Conservation (phyloP, 2,329 filamentous ascomycete species). For the Aciculosporium take region DNA sequence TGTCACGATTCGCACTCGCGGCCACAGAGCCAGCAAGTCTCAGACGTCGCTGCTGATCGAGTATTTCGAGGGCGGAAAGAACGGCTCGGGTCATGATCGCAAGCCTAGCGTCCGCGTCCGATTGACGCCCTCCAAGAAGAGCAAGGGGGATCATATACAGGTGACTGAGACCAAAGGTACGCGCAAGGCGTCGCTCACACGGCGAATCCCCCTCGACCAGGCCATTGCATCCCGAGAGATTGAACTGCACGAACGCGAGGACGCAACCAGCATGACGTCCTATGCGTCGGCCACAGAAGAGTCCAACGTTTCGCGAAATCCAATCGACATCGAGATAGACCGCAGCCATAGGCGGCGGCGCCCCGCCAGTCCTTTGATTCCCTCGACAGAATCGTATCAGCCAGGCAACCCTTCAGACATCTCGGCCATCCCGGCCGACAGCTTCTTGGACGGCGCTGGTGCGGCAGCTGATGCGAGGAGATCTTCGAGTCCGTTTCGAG, state of each 20-base stretch:
- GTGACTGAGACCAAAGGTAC: conserved; percentile 68
- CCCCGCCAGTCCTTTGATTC: conserved; percentile 54
- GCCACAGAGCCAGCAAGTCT: conserved; percentile 46
- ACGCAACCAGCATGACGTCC: conserved; percentile 54
- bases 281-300: conserved; percentile 68
- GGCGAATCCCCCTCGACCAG: conserved; percentile 39
- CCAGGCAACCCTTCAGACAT: conserved; percentile 66
- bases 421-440: conserved; percentile 55
- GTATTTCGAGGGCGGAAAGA: conserved; percentile 76
- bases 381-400: conserved; percentile 44
- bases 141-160: conserved; percentile 63
- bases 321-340: conserved; percentile 82
- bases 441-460: conserved; percentile 46
- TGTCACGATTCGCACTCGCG: conserved; percentile 75
- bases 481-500: conserved; percentile 28
- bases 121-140: conserved; percentile 64
- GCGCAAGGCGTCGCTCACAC: conserved; percentile 47
- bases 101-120: conserved; percentile 69
- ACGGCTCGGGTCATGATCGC: conserved; percentile 42
- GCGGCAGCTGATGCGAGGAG: conserved; percentile 26
- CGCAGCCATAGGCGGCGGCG: conserved; percentile 42
- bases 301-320: conserved; percentile 61
- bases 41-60: conserved; percentile 89
- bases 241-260: conserved; percentile 36
- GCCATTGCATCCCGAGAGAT: conserved; percentile 25